phyloP scores from a whole-genome alignment of 495 filamentous ascomycete genomes.

The Saxispiralis lemnorum region DNA sequence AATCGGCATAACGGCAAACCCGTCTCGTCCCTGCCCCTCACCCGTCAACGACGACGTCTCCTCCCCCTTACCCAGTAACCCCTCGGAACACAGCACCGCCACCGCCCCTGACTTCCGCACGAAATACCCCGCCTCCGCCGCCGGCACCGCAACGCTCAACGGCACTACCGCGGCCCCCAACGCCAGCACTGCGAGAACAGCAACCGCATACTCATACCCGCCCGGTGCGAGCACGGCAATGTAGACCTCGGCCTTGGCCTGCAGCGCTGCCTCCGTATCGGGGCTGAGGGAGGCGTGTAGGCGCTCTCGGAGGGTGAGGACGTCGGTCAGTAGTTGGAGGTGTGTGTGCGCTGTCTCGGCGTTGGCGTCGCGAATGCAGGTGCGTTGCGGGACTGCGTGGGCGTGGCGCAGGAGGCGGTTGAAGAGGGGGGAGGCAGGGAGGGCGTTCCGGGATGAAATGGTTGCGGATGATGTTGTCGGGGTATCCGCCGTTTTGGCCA shows the following conservation, averaged over 20 bases:
- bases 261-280: slow-evolving; percentile 12
- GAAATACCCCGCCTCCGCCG: slow-evolving; percentile 31
- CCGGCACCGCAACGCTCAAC: slow-evolving; percentile 21
- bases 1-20: no score
- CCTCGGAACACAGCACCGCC: slow-evolving; percentile 15
- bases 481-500: no score
- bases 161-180: slow-evolving; percentile 28
- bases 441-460: no score
- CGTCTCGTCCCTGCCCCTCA: no score
- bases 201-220: slow-evolving; percentile 33
- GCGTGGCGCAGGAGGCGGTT: slow-evolving; percentile 21
- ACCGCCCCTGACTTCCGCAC: slow-evolving; percentile 20
- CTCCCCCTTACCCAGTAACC: no score
- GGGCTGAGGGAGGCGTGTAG: slow-evolving; percentile 10
- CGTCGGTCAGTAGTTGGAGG: slow-evolving; percentile 21
- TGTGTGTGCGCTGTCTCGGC: slow-evolving; percentile 16
- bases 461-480: no score
- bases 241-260: slow-evolving; percentile 27
- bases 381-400: slow-evolving; percentile 10
- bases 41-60: no score
- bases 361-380: slow-evolving; percentile 19
- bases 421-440: slow-evolving; percentile 18
- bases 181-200: slow-evolving; percentile 28
- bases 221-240: slow-evolving; percentile 30
- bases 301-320: slow-evolving; percentile 18